Base-by-base conservation (phyloP, 352 stramenopile genomes). In the Globisporangium iwayamae region DNA sequence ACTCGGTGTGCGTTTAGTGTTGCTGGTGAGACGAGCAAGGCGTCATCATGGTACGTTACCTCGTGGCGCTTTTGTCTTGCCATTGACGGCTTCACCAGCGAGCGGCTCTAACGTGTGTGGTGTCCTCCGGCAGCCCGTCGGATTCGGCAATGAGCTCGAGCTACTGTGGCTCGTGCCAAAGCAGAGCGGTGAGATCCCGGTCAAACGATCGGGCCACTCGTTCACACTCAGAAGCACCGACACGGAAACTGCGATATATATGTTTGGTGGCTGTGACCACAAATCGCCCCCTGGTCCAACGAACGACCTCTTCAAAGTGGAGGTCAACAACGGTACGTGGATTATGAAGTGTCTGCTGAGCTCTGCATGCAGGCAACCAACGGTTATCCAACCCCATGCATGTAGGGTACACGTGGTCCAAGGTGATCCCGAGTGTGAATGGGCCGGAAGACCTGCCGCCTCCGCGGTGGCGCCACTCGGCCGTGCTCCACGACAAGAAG, bases 191-290 rank as follows among this genome's bases (percentile, higher is more conserved):
- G 93, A 98, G 45, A 78, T 98, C 20, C 96, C 96, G 10, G 84
- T 96, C 6, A 98, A 98, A 72, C 82, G 95, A 48, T 99, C 94
- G 1, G 94, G 96, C 7, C 95, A 99, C 71, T 96, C 93, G 22
- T 97, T 99, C 69, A 98, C 94, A 10, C 72, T 98, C 41, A 88
- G 90, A 59, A 89, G 71, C 60, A 79, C 78, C 0, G 85, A 91
- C 10, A 73, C 62, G 0, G 86, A 92, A 69, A 90, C 83, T 5
- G 68, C 68, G 8, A 72, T 93, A 47, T 95, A 91, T 60, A 85
- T 94, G 70, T 94, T 94, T 66, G 87, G 95, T 8, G 96, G 96
- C 14, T 97, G 84, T 66, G 91, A 97, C 72, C 85, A 97, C 64
- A 91, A 93, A 55, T 83, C 84, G 3, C 91, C 94, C 3, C 94